A percentile compares a stretch with the other conserved stretches of the same genome.
Evolutionary conservation across 257 asterid species (phyloP).

Genomic region (Solanum pimpinellifolium): DNA sequence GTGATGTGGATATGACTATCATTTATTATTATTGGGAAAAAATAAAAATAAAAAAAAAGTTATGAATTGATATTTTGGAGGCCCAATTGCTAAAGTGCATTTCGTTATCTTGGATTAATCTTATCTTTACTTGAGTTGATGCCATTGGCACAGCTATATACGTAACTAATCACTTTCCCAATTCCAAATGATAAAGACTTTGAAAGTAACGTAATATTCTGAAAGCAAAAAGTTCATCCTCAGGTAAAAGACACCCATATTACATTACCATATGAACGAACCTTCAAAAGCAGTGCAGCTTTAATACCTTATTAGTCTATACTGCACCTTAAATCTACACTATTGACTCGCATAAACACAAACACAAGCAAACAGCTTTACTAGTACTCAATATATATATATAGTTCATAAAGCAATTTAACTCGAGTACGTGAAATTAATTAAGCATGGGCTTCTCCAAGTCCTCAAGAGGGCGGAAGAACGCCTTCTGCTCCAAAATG

Average conservation of each 20-base stretch:
- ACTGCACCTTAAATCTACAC: not conserved
- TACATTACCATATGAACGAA: not conserved
- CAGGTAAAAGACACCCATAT: not conserved
- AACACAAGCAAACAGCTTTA: not conserved
- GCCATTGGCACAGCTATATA: not conserved
- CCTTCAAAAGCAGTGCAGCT: not conserved
- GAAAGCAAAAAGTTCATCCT: not conserved
- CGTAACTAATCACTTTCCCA: not conserved
- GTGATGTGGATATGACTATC: not conserved
- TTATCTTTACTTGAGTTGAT: not conserved
- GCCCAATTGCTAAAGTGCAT: not conserved
- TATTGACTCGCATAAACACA: not conserved
- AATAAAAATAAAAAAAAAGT: not conserved
- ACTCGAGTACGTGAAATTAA: not conserved
- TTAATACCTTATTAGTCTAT: not conserved
- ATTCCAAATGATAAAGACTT: not conserved
- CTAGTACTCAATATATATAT: not conserved
- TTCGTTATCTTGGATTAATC: not conserved
- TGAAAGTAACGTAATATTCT: not conserved
- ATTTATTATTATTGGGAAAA: not conserved
- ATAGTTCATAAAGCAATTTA: not conserved
- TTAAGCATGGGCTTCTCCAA: slow-evolving; percentile 50
- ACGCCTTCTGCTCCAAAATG: slow-evolving; percentile 69
- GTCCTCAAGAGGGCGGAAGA: slow-evolving; percentile 81
- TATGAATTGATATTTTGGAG: not conserved